Conservation (phyloP, 768 basidiomycete species). For the Lactarius pseudohatsudake region DNA sequence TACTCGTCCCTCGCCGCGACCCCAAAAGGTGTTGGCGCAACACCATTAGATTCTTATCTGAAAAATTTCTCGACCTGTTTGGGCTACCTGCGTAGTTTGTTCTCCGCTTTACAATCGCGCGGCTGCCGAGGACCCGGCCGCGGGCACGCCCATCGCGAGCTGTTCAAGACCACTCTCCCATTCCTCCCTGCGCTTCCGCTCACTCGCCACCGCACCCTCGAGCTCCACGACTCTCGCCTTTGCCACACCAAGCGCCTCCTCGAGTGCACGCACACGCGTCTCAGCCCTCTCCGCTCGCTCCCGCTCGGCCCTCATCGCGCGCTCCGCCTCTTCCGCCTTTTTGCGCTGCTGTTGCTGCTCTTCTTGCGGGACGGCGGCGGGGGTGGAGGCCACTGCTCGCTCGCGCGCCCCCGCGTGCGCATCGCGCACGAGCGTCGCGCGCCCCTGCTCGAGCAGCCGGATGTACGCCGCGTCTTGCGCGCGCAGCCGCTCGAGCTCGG, state of each 20-base stretch:
- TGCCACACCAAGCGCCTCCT: neutral
- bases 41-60: neutral
- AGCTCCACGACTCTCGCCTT: conserved; percentile 1
- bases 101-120: neutral
- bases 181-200: conserved; percentile 11
- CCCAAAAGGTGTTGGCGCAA: neutral
- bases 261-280: neutral
- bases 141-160: conserved; percentile 11
- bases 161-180: conserved; percentile 18
- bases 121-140: neutral
- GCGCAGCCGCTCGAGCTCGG: conserved; percentile 14
- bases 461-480: conserved; percentile 18
- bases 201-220: conserved; percentile 2
- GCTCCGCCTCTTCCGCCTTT: neutral
- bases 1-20: neutral
- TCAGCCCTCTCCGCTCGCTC: conserved; percentile 16
- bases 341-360: neutral
- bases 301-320: neutral
- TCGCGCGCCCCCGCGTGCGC: neutral
- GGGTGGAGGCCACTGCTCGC: neutral
- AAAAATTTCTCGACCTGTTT: neutral
- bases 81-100: neutral
- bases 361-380: neutral
- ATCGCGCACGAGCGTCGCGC: conserved; percentile 6
- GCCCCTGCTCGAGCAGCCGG: conserved; percentile 14